These are phyloP conservation scores for Irineochytrium annulatum DNA, from an alignment of 192 early-diverging fungal genomes.

Conservation along the genomic window DNA sequence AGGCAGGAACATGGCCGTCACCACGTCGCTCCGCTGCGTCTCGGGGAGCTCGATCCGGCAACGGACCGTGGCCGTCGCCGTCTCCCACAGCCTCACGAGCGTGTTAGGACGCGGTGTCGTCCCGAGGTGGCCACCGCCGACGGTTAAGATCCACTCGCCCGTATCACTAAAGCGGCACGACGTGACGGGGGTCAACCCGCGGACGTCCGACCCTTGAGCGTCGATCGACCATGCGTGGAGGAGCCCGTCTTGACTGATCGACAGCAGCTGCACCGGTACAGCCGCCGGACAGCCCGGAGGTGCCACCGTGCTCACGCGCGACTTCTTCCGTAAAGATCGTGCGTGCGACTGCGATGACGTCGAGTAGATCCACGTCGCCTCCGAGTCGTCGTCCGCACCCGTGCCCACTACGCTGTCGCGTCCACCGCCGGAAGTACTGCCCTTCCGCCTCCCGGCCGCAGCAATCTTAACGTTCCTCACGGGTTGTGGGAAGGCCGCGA, in stretches of 20 bases:
- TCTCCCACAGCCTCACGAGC: slow-evolving; percentile 21
- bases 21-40: slow-evolving; percentile 14
- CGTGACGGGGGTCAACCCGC: slow-evolving; percentile 7
- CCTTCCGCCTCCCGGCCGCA: too few relatives aligned
- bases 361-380: too few relatives aligned
- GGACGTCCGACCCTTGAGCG: not conserved
- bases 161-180: not conserved
- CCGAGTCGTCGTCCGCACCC: too few relatives aligned
- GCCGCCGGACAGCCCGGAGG: too few relatives aligned
- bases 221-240: slow-evolving; percentile 19
- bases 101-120: not conserved
- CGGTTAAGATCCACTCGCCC: slow-evolving; percentile 9
- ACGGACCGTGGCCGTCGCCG: not conserved
- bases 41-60: slow-evolving; percentile 10
- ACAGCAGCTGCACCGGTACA: too few relatives aligned
- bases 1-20: slow-evolving; percentile 4
- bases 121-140: slow-evolving; percentile 15
- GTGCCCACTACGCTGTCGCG: too few relatives aligned
- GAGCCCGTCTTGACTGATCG: too few relatives aligned
- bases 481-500: slow-evolving; percentile 5
- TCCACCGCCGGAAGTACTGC: too few relatives aligned
- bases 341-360: too few relatives aligned
- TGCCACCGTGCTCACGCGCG: too few relatives aligned
- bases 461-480: not conserved
- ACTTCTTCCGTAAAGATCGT: too few relatives aligned